Evolutionary conservation across 2,329 filamentous ascomycete species (phyloP), one percentile per base, ranked within the genome.

Genomic region (Trichophyton schoenleinii): DNA sequence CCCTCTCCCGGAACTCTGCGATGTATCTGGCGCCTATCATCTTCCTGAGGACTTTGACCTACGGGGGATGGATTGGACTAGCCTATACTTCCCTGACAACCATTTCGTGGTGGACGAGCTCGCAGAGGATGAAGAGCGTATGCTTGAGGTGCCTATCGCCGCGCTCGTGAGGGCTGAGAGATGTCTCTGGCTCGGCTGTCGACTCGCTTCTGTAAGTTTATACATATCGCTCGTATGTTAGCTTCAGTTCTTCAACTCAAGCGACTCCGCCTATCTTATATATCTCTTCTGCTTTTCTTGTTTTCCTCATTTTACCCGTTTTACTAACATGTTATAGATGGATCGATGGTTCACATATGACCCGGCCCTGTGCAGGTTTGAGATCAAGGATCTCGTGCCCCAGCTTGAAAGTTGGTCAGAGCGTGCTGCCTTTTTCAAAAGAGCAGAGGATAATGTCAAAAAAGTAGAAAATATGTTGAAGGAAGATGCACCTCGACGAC

Each of bases 21-120:
- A 66, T 1, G 71, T 74, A 20, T n/a, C n/a, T n/a, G 71, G 70
- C 5, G 44, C 8, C 5, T 67, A 74, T 8, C 81, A 83, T 58
- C 67, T 86, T 1, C 78, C 81, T 0, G 83, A 86, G 64, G 83
- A 86, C 64, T 84, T 81, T 64, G 67, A 78, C 1, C 78, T 85
- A 6, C 77, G 81, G 25, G 83, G 83, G 0, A 74, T 81, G 62
- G 68, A 80, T 28, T 83, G 80, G 78, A 78, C 76, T 58, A 73
- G 79, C 63, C 49, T 66, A 0, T 78, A 76, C 60, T 81, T 80
- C 62, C 79, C 79, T 0, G 63, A 73, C 1, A 69, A 72, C 2
- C 84, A 81, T 72, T 85, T 85, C 65, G 64, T 71, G 2, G 71
- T 73, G 18, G 72, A 74, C 1, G 73, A 55, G 18, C 55, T 77